Base-by-base conservation (phyloP, 805 yeast genomes). In the Lipomyces sp. region DNA sequence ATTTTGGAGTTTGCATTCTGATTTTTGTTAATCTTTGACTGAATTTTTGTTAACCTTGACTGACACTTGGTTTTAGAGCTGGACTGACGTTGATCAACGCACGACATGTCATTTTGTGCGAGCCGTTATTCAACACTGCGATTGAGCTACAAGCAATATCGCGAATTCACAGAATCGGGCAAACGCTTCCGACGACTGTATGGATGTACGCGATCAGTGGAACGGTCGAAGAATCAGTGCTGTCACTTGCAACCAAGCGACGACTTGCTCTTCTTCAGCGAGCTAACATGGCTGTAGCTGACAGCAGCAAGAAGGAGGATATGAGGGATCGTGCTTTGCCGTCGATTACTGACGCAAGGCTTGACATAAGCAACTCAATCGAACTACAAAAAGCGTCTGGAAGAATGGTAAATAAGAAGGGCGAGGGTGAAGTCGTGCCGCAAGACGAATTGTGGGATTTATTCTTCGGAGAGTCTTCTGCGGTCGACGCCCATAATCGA, bases 51-150 rank as follows among this genome's bases (percentile, higher is more conserved):
- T n/a, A n/a, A n/a, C n/a, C n/a, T 13, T 14, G 32, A 6, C 50
- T 51, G 48, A 11, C 31, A 37, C 43, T n/a, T 22, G 6, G 29
- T 29, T 28, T 31, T 34, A 67, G 68, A 2, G 70, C 96, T 13
- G 98, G 98, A 0, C 71, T 93, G 56, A 93, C 95, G 7, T 72
- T 93, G 48, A 81, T 89, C 7, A 91, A 91, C 70, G 98, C 98
- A 0, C 84, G 86, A 2, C 96, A 93, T 65, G 91, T 93, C 0
- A 84, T 90, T 55, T 66, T 93, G 4, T 86, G 97, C 66, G 98
- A 93, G 68, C 98, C 98, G 1, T 73, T 93, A 50, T 83, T 93
- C 14, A 89, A 89, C 62, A 80, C 90, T 0, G 84, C 95, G 2
- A 73, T 89, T 42, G 98, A 93, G 61, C 65, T 87, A 14, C 98